Base-by-base conservation (phyloP, 129 eudicot species). In the Apium graveolens region DNA sequence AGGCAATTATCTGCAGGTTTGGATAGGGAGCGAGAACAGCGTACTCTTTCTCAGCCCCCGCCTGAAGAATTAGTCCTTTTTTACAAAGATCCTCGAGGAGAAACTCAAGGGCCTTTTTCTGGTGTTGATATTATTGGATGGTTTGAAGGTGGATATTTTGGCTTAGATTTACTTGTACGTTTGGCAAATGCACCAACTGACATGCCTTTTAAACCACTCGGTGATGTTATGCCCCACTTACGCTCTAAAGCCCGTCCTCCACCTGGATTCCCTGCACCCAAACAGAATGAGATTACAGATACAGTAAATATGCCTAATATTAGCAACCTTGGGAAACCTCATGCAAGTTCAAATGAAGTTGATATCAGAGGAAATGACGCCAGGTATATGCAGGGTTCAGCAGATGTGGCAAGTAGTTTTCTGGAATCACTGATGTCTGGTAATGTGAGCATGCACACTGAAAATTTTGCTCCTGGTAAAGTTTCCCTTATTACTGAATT, bases 171-270 rank as follows among this genome's bases (percentile, higher is more conserved):
- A 79, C 88, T 68, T 57, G 99, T 96, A 44, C 97, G 97, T 17
- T 73, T 89, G 34, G 95, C 91, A 53, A 88, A 82, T 85, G 92
- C 97, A 46, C 97, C 99, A 73, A 82, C 74, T 13, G 93, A 92
- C 35, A 81, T 86, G 4, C 94, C 97, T 31, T 96, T 90, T 82
- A 75, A 78, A 35, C 74, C 77, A 69, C 97, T 96, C 75, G 99
- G 99, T 76, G 99, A 96, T 83, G 99, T 92, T 63, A 96, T 96
- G 99, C 99, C 99, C 44, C 99, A 96, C 60, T 86, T 96, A 73
- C 92, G 93, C 46, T 93, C 97, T 16, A 96, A 96, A 77, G 92
- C 87, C 75, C 84, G 94, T 44, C 91, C 99, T 14, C 99, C 99
- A 60, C 99, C 99, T 73, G 99, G 99, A 57, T 96, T 96, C 70